These are phyloP conservation scores for Choiromyces venosus DNA, from an alignment of 495 filamentous ascomycete species.

Conservation along the genomic window DNA sequence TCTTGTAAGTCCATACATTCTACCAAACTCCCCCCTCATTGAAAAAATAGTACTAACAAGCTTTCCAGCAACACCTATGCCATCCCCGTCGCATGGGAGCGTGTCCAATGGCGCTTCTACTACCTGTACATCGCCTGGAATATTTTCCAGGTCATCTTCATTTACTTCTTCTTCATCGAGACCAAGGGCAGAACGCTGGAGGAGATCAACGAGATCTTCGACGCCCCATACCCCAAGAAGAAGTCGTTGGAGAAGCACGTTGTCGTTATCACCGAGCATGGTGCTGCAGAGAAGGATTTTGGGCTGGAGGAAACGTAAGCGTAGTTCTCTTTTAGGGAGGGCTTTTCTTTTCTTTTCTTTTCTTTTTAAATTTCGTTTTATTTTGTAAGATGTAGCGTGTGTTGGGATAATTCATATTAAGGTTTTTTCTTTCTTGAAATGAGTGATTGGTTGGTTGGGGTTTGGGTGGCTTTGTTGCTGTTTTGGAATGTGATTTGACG, in stretches of 20 bases:
- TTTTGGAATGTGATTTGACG: not conserved
- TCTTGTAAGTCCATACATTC: slow-evolving; percentile 11
- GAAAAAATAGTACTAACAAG: not conserved
- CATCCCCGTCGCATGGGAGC: slow-evolving; percentile 15
- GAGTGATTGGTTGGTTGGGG: not conserved
- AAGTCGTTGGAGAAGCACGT: slow-evolving; percentile 24
- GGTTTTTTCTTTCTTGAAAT: not conserved
- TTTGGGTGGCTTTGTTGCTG: not conserved
- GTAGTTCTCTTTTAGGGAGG: not conserved
- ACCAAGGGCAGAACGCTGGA: slow-evolving; percentile 50
- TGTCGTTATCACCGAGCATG: slow-evolving; percentile 11
- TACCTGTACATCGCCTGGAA: slow-evolving; percentile 57
- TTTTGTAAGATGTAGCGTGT: not conserved
- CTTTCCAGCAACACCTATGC: slow-evolving; percentile 21
- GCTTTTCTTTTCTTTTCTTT: too few relatives aligned
- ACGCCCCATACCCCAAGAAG: slow-evolving; percentile 31
- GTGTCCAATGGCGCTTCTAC: slow-evolving; percentile 54
- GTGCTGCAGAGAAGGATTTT: slow-evolving; percentile 4
- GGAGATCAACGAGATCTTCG: slow-evolving; percentile 35
- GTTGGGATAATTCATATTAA: not conserved
- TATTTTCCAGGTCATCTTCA: slow-evolving; percentile 48
- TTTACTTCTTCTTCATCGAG: slow-evolving; percentile 54
- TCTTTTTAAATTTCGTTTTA: not conserved
- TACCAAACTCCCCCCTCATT: not conserved
- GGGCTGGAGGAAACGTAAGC: not conserved